A percentile compares a stretch with the other conserved stretches of the same genome.
Evolutionary conservation across 2,329 filamentous ascomycete species (phyloP).

Genomic region (Hymenoscyphus repandus): DNA sequence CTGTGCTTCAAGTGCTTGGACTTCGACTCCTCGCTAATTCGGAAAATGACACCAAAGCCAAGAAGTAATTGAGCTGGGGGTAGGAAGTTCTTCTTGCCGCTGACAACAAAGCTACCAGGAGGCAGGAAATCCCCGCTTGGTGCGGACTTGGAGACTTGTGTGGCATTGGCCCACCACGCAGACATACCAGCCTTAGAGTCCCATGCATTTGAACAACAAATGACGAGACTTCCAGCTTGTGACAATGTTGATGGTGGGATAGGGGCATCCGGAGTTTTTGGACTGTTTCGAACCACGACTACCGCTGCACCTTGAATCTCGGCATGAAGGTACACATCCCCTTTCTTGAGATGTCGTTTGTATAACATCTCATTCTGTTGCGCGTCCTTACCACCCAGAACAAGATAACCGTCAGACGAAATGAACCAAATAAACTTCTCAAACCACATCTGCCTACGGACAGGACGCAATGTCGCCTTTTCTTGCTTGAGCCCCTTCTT

Average conservation of each 20-base stretch:
- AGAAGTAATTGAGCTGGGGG: conserved; percentile 83
- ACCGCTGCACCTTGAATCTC: conserved; percentile 78
- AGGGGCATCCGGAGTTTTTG: conserved; percentile 70
- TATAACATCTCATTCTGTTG: conserved; percentile 94
- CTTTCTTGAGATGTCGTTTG: conserved; percentile 75
- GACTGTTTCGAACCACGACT: conserved; percentile 88
- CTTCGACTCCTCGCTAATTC: conserved; percentile 83
- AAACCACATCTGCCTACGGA: conserved; percentile 86
- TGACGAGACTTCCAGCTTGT: conserved; percentile 79
- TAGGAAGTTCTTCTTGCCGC: conserved; percentile 85
- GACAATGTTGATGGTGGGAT: conserved; percentile 88
- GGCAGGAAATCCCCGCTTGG: conserved; percentile 75
- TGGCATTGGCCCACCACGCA: conserved; percentile 89
- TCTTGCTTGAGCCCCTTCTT: conserved; percentile 88
- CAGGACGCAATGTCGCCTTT: conserved; percentile 77
- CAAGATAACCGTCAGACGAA: conserved; percentile 89
- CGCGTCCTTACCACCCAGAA: conserved; percentile 81
- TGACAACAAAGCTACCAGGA: conserved; percentile 72
- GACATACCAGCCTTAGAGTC: conserved; percentile 94
- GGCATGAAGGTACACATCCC: conserved; percentile 88
- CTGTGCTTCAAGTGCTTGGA: conserved; percentile 73
- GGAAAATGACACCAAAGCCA: conserved; percentile 83
- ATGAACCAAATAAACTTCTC: conserved; percentile 97
- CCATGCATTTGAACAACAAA: conserved; percentile 87
- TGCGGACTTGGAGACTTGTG: conserved; percentile 85